Evolutionary conservation across 2,329 filamentous ascomycete species (phyloP), one percentile per base, ranked within the genome.

Genomic region (Xylariaceae sp.): DNA sequence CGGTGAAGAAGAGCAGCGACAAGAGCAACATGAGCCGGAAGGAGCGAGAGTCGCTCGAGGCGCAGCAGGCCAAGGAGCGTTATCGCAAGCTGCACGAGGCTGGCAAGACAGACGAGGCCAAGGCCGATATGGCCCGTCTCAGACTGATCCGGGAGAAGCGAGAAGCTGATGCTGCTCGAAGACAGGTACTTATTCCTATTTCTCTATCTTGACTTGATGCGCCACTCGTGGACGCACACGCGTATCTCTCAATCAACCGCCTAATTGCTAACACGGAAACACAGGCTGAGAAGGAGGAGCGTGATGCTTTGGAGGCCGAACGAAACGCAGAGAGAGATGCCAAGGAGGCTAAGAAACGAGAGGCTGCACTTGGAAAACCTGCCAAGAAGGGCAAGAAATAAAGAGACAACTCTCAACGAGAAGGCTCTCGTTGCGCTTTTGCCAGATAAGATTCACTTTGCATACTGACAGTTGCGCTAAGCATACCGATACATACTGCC

Each of bases 31-130:
- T 67, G 55, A 81, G 70, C 64, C 69, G 78, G 47, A 71, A 80
- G 68, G 77, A 84, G 72, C 68, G 80, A 62, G 80, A 97, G 74
- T 88, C 91, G 2, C 65, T 94, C 32, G 87, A 96, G 72, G 91
- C 91, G 1, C 85, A 87, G 55, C 87, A 92, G 67, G 90, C 89
- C 30, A 91, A 90, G 69, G 91, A 96, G 75, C 81, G 85, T 59
- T 96, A 96, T 66, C 82, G 90, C 76, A 95, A 95, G 73, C 70
- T 96, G 62, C 92, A 96, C 64, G 89, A 90, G 49, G 87, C 90
- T 65, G 92, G 92, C 63, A 97, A 97, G 83, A 97, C 94, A 40
- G 94, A 99, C 53, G 89, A 96, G 77, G 91, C 92, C 42, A 87
- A 89, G 68, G 86, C 89, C 5, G 94, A 99, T 71, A 66, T 97